Conservation (phyloP, 768 basidiomycete genomes). For the Cystofilobasidium bisporidii region DNA sequence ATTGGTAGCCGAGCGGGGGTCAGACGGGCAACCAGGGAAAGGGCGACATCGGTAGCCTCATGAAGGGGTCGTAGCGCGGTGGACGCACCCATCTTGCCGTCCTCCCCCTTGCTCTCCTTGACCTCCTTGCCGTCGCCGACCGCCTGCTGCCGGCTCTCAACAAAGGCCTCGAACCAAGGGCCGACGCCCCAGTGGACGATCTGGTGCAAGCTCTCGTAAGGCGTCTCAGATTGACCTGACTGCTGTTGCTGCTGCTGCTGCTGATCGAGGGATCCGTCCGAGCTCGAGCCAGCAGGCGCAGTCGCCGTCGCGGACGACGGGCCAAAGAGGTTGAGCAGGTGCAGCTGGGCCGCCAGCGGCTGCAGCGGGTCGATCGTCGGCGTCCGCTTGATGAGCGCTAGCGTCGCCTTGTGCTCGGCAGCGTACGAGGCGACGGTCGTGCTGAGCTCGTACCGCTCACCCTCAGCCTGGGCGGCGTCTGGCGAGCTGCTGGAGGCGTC, state of each 20-base stretch:
- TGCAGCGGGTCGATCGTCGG: constrained; percentile 68
- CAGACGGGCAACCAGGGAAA: too few relatives aligned
- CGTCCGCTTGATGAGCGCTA: constrained; percentile 85
- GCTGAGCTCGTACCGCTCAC: constrained; percentile 17
- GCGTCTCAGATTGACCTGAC: constrained; percentile 38
- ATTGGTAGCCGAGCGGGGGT: too few relatives aligned
- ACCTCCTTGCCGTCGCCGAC: constrained; percentile 33
- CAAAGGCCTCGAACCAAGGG: constrained; percentile 97
- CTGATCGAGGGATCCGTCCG: not conserved
- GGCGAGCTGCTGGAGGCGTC: too few relatives aligned
- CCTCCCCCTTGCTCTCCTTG: constrained; percentile 52
- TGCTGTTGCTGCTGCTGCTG: not conserved
- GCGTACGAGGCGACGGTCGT: constrained; percentile 60
- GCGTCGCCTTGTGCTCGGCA: constrained; percentile 65
- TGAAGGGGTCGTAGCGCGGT: not conserved
- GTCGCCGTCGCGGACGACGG: constrained; percentile 33
- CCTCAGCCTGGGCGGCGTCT: constrained; percentile 30
- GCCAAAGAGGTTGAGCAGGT: constrained; percentile 72
- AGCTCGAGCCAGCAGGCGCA: constrained; percentile 12
- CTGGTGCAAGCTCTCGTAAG: constrained; percentile 91
- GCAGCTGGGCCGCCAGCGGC: constrained; percentile 74
- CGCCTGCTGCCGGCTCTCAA: constrained; percentile 49
- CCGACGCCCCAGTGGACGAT: constrained; percentile 92
- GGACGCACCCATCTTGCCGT: constrained; percentile 64
- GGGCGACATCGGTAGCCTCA: too few relatives aligned